Base-by-base conservation (phyloP, 1,284 basidiomycete species). In the Erythrobasidium hasegawianum region DNA sequence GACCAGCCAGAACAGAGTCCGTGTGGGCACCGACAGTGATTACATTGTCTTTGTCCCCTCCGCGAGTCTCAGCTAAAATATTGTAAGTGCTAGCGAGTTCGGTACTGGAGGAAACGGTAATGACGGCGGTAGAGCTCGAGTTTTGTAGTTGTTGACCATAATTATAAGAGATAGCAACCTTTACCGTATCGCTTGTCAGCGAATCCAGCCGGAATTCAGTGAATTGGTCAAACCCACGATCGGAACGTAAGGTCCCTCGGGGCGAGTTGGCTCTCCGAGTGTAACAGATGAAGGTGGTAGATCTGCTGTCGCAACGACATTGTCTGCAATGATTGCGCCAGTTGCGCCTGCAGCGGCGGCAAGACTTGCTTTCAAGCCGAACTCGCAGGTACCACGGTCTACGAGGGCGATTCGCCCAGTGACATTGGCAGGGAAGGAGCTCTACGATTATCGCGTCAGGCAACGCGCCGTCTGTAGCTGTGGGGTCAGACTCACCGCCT, bases 1-100 rank as follows among this genome's bases (percentile, higher is more conserved):
- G 59, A 18, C 59, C 59, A 39, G 59, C 59, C 5, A 49, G 47
- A 20, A 61, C 59, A 18, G 59, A 61, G 39, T 61, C 59, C 16
- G 59, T 61, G 13, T 61, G 59, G 11, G 59, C 45, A 38, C 47
- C 49, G 10, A 61, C 29, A 1, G 49, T 53, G 40, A 61, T 61
- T 26, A 61, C 59, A 22, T 61, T 61, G 39, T 61, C 41, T 20
- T 50, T 45, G 22, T 50, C 50, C 10, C 59, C 59, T 18, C 33
- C 39, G n/a, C 52, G 47, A 9, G 59, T 61, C 40, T 61, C 59
- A 2, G 59, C 59, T 1, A 61, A 52, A 14, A 61, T 61, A 20
- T 61, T 61, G 59, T 22, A 20, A 20, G 59, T 61, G 9, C 18
- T 33, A 38, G 52, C 41, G 47, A 61, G 59, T 5, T 26, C 49